Evolutionary conservation across 2,329 filamentous ascomycete species (phyloP).

Genomic region (Thermothelomyces thermophilus): DNA sequence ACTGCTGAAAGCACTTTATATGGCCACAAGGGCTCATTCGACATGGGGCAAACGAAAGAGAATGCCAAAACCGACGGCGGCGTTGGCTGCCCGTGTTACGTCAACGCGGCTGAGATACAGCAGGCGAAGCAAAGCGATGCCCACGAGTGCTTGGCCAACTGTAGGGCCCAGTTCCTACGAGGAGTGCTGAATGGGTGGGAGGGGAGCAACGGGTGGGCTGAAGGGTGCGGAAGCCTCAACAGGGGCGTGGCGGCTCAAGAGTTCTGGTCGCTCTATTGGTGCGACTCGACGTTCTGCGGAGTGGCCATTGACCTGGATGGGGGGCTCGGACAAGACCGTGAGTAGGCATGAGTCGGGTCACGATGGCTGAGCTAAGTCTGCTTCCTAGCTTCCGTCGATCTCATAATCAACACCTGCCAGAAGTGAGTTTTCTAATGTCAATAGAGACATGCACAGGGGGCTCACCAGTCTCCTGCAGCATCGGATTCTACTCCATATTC

Average conservation of each 20-base stretch:
- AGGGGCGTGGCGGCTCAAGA: slow-evolving; percentile 23
- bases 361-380: slow-evolving; percentile 21
- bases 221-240: slow-evolving; percentile 30
- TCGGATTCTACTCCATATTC: slow-evolving; percentile 27
- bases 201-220: slow-evolving; percentile 27
- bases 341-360: slow-evolving; percentile 24
- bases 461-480: slow-evolving; percentile 23
- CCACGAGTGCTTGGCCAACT: slow-evolving; percentile 31
- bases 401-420: slow-evolving; percentile 45
- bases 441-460: neutral
- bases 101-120: slow-evolving; percentile 18
- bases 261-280: slow-evolving; percentile 45
- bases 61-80: neutral
- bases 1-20: no score
- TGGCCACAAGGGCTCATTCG: no score
- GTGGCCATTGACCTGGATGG: slow-evolving; percentile 32
- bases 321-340: slow-evolving; percentile 39
- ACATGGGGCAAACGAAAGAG: slow-evolving; percentile 7
- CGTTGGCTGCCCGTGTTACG: slow-evolving; percentile 18
- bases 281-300: slow-evolving; percentile 45
- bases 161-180: slow-evolving; percentile 30
- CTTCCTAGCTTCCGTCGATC: slow-evolving; percentile 42
- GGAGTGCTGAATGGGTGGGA: slow-evolving; percentile 25
- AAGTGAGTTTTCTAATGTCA: slow-evolving; percentile 33
- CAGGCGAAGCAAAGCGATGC: slow-evolving; percentile 26